Conservation (phyloP, 805 yeast species). For the Pichia sporocuriosa region DNA sequence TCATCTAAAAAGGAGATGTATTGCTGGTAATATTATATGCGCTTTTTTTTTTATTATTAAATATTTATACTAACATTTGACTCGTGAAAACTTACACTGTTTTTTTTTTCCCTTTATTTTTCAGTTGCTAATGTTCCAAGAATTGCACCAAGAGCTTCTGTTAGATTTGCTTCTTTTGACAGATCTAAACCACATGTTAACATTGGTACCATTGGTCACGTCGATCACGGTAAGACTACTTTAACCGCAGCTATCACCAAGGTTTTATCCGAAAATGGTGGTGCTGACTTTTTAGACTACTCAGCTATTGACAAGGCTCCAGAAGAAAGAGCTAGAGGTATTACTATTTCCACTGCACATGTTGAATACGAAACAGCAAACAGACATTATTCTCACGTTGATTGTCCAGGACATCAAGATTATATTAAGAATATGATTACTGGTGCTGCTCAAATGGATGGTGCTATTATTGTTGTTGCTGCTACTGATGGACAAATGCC, state of each 20-base stretch:
- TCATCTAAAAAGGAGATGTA: no score
- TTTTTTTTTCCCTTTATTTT: neutral
- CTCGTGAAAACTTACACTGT: no score
- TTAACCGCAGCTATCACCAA: slow-evolving; percentile 98
- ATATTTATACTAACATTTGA: no score
- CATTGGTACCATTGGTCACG: slow-evolving; percentile 98
- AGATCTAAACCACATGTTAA: slow-evolving; percentile 96
- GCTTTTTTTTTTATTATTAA: no score
- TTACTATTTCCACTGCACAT: slow-evolving; percentile 95
- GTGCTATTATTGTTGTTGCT: slow-evolving; percentile 98
- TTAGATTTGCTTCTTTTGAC: slow-evolving; percentile 64
- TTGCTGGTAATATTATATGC: no score
- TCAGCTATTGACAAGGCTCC: slow-evolving; percentile 94
- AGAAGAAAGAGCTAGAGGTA: slow-evolving; percentile 99
- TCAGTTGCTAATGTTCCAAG: slow-evolving; percentile 15
- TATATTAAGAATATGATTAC: slow-evolving; percentile 98
- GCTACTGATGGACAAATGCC: slow-evolving; percentile 99
- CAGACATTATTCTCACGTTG: slow-evolving; percentile 96
- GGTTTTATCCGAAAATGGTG: slow-evolving; percentile 80
- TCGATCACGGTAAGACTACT: slow-evolving; percentile 98
- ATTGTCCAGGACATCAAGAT: slow-evolving; percentile 98
- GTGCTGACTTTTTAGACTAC: slow-evolving; percentile 91
- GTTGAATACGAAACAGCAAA: slow-evolving; percentile 93
- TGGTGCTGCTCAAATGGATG: slow-evolving; percentile 99
- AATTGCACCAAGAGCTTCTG: slow-evolving; percentile 19